Conservation (phyloP, 805 yeast genomes). For the Ogataea zsoltii region DNA sequence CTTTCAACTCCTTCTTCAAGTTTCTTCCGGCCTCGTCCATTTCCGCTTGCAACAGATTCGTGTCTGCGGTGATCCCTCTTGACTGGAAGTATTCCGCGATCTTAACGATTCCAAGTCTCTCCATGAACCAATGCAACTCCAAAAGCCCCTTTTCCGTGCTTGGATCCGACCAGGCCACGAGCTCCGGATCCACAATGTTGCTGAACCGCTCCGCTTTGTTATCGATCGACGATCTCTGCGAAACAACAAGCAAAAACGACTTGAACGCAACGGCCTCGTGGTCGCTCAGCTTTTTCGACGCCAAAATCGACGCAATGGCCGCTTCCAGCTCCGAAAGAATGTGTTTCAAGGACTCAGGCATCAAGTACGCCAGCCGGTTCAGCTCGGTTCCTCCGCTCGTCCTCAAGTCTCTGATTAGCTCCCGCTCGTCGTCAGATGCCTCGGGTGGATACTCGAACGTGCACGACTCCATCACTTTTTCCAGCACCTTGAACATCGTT, state of each 20-base stretch:
- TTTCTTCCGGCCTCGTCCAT: constrained; percentile 89
- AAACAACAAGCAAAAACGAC: constrained; percentile 86
- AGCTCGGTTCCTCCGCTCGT: constrained; percentile 94
- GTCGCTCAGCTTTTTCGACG: constrained; percentile 69
- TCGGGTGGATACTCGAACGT: constrained; percentile 75
- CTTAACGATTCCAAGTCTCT: constrained; percentile 88
- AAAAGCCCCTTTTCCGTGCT: constrained; percentile 84
- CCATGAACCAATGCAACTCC: constrained; percentile 98
- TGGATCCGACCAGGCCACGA: constrained; percentile 90
- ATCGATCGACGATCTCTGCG: constrained; percentile 77
- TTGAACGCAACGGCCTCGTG: constrained; percentile 94
- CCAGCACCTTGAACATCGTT: constrained; percentile 80
- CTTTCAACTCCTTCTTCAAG: constrained; percentile 75
- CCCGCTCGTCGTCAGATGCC: constrained; percentile 65
- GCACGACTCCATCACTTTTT: constrained; percentile 78
- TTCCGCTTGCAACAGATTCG: constrained; percentile 71
- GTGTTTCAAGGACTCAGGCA: constrained; percentile 85
- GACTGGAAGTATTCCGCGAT: constrained; percentile 88
- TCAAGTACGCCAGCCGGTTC: constrained; percentile 88
- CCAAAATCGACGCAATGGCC: constrained; percentile 72
- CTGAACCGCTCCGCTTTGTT: constrained; percentile 74
- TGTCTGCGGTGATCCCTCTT: constrained; percentile 74
- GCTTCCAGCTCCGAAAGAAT: constrained; percentile 81
- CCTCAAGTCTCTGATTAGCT: constrained; percentile 80
- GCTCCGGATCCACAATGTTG: constrained; percentile 89